phyloP scores from a whole-genome alignment of 1,139 yeast species.

The Suhomyces ambrosiae region DNA sequence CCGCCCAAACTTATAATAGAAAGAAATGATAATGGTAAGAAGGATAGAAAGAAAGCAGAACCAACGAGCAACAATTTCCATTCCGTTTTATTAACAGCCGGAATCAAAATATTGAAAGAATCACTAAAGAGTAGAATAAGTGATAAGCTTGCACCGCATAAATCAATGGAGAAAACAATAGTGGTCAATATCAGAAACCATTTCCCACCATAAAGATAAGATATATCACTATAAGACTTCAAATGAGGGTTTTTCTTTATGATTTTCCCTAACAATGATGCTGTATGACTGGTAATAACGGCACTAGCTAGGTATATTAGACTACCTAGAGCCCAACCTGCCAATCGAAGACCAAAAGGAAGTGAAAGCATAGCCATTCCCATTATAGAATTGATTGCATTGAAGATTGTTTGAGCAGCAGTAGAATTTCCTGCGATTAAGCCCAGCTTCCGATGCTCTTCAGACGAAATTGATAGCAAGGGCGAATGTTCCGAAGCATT shows the following conservation, averaged over 20 bases:
- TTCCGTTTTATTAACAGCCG: constrained; percentile 44
- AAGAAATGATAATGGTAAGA: constrained; percentile 70
- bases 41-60: constrained; percentile 59
- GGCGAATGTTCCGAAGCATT: constrained; percentile 4
- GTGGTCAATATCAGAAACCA: constrained; percentile 63
- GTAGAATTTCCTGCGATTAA: constrained; percentile 46
- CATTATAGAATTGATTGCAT: constrained; percentile 79
- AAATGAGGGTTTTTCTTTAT: constrained; percentile 32
- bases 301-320: constrained; percentile 59
- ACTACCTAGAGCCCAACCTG: constrained; percentile 81
- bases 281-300: constrained; percentile 65
- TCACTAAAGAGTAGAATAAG: constrained; percentile 82
- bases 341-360: constrained; percentile 74
- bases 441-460: constrained; percentile 1
- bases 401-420: constrained; percentile 83
- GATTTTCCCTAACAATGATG: constrained; percentile 48
- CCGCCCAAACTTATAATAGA: constrained; percentile 77
- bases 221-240: constrained; percentile 49
- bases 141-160: constrained; percentile 77
- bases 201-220: constrained; percentile 46
- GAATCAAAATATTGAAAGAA: constrained; percentile 69
- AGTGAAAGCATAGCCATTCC: constrained; percentile 86
- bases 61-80: constrained; percentile 56
- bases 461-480: constrained; percentile 9
- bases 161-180: constrained; percentile 69